Evolutionary conservation across 2,329 filamentous ascomycete genomes (phyloP).

Genomic region (Fragosphaeria purpurea): DNA sequence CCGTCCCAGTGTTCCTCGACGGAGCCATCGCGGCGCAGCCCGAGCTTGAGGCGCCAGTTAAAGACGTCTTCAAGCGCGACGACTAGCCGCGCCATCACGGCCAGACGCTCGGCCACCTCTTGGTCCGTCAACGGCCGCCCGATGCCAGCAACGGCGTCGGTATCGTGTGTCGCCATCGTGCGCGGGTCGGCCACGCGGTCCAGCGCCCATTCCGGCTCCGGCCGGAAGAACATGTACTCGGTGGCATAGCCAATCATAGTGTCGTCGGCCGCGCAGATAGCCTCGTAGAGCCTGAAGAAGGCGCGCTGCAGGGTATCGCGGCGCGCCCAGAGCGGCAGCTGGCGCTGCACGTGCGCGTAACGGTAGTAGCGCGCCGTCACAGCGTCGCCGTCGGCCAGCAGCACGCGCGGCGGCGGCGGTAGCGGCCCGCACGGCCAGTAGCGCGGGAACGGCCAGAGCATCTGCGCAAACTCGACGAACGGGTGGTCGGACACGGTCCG

Average conservation of each 20-base stretch:
- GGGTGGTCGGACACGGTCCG: not conserved
- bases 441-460: not conserved
- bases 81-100: not conserved
- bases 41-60: not conserved
- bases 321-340: not conserved
- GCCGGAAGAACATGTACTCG: conserved; percentile 19
- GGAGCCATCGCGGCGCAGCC: conserved; percentile 1
- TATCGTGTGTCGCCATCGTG: not conserved
- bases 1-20: not conserved
- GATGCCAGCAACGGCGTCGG: too few relatives aligned
- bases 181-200: conserved; percentile 14
- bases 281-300: conserved; percentile 20
- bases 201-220: conserved; percentile 13
- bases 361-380: not conserved
- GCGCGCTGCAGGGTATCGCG: conserved; percentile 19
- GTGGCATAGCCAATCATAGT: conserved; percentile 17
- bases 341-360: not conserved
- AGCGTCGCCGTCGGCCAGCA: not conserved
- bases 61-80: not conserved
- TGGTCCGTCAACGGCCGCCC: too few relatives aligned
- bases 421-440: not conserved
- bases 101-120: not conserved
- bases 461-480: not conserved
- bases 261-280: conserved; percentile 17
- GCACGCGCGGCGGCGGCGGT: not conserved